Conservation (phyloP, 2,329 filamentous ascomycete species). For the Xylariaceae sp. region DNA sequence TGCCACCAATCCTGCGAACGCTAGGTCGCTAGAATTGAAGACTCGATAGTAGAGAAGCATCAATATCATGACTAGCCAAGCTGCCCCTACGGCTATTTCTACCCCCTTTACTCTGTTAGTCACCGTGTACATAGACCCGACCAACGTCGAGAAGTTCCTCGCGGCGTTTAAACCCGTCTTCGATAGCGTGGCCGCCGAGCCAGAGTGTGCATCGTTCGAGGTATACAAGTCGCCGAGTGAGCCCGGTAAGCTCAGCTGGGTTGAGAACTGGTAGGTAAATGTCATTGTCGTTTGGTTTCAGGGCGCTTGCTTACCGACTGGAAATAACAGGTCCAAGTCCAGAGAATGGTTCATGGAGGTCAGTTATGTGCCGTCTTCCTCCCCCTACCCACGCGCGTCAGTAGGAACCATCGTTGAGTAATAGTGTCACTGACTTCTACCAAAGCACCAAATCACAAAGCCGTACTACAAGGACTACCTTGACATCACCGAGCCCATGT, state of each 20-base stretch:
- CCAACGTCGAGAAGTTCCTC: conserved; percentile 31
- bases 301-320: conserved; percentile 2
- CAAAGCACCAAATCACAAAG: conserved; percentile 41
- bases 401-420: not conserved
- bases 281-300: not conserved
- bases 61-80: not conserved
- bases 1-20: conserved; percentile 3
- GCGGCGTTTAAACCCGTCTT: conserved; percentile 42
- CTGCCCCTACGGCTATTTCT: not conserved
- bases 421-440: conserved; percentile 8
- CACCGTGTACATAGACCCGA: conserved; percentile 32
- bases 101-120: conserved; percentile 33
- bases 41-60: not conserved
- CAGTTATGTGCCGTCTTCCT: not conserved
- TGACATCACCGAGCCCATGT: conserved; percentile 43
- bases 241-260: conserved; percentile 43
- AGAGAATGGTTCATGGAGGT: conserved; percentile 37
- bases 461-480: conserved; percentile 47
- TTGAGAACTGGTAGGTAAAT: conserved; percentile 43
- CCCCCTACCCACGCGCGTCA: not conserved
- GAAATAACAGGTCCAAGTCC: conserved; percentile 28
- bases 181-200: conserved; percentile 44
- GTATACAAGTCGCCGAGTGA: conserved; percentile 41
- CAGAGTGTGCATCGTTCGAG: conserved; percentile 49
- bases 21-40: not conserved